A percentile compares a stretch with the other conserved stretches of the same genome.
Conservation (phyloP, 176 grass and related monocot genomes). For the Bonia amplexicaulis region DNA sequence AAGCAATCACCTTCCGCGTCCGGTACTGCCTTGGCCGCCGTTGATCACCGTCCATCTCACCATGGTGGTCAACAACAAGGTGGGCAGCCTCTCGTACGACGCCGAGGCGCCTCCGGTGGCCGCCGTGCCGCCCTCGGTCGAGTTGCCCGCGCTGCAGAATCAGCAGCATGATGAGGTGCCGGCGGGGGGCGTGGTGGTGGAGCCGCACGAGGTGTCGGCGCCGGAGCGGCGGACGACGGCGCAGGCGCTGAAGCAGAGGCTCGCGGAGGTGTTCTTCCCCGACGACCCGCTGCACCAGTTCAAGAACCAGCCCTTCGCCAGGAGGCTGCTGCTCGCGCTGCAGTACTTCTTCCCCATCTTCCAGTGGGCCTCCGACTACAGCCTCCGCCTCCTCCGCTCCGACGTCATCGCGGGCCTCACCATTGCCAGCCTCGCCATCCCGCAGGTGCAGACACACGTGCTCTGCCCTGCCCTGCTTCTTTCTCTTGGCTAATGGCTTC, state of each 20-base stretch:
- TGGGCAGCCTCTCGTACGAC: constrained; percentile 59
- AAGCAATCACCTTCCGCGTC: background rate
- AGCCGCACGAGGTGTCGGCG: constrained; percentile 73
- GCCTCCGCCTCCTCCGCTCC: constrained; percentile 72
- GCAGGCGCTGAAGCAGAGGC: constrained; percentile 49
- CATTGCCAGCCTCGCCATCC: constrained; percentile 99
- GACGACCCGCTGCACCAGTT: constrained; percentile 90
- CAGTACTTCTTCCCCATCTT: constrained; percentile 96
- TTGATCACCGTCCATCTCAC: background rate
- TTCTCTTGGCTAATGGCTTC: too few species aligned
- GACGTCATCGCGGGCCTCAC: constrained; percentile 90
- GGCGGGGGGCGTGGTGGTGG: background rate
- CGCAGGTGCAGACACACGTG: constrained; percentile 43
- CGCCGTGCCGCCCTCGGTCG: background rate
- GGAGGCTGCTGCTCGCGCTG: constrained; percentile 57
- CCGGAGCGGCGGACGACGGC: constrained; percentile 46
- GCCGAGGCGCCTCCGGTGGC: constrained; percentile 20
- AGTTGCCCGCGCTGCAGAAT: background rate
- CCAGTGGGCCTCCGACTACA: constrained; percentile 81
- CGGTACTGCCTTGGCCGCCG: background rate
- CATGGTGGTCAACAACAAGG: constrained; percentile 61
- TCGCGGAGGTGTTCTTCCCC: constrained; percentile 90
- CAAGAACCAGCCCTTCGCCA: constrained; percentile 73
- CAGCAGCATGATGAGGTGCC: background rate
- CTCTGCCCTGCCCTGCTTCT: background rate